Evolutionary conservation across 2,329 filamentous ascomycete species (phyloP), one percentile per base, ranked within the genome.

Genomic region (Clarireedia hainanense): DNA sequence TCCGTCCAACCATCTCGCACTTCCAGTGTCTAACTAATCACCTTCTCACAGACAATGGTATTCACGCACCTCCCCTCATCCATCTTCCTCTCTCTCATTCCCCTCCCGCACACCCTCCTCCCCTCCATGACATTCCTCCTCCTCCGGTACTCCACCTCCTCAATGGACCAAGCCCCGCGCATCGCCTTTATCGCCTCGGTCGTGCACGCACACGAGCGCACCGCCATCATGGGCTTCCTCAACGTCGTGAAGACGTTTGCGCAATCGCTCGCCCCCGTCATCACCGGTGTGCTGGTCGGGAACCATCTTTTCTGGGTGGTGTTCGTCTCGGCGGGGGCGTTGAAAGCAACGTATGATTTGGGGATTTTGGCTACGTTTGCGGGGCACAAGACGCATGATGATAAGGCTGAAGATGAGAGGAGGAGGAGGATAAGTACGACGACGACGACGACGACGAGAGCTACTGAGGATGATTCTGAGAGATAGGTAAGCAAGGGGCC

Each of bases 11-110:
- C 17, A 12, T 12, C 17, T n/a, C 26, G 24, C 10, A 30, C 7
- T 9, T 10, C 27, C 27, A 30, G 10, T 2, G 2, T 9, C 27
- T 30, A 30, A 30, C 27, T 30, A 30, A 30, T 10, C 27, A 46
- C 17, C 36, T 23, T 48, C 55, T 24, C 50, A 0, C 58, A 83
- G 74, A 88, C 85, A 1, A 89, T 89, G 86, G 84, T 87, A 7
- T 86, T 88, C 64, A 88, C 85, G 0, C 85, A 89, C 62, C 73
- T 89, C 0, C 86, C 86, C 0, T 87, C 84, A 0, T 75, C 85
- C 6, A 70, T 89, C 26, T 84, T 83, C 61, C 76, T 89, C 1
- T 73, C 80, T 14, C 69, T 89, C 20, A 80, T 89, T 23, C 80
- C 83, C 0, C 63, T 84, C 0, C 81, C 84, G 0, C 68, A 72